A percentile compares a stretch with the other conserved stretches of the same genome.
Evolutionary conservation across 2,329 filamentous ascomycete species (phyloP).

Genomic region (Fusarium scirpi): DNA sequence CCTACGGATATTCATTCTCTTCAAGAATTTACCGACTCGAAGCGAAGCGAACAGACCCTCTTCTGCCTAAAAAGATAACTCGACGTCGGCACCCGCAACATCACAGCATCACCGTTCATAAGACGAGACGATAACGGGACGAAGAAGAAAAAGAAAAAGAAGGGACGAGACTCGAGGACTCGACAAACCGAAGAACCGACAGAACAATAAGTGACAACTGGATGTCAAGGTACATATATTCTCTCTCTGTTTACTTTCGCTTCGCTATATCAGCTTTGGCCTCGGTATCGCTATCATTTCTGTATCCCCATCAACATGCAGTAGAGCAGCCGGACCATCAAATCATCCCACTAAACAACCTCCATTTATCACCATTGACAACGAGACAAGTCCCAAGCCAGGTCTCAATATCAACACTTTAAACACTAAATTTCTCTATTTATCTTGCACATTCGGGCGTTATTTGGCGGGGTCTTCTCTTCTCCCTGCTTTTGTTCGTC

Average conservation of each 20-base stretch:
- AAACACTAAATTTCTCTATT: slow-evolving; percentile 5
- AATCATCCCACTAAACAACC: slow-evolving; percentile 27
- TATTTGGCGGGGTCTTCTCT: slow-evolving; percentile 23
- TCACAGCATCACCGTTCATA: slow-evolving; percentile 18
- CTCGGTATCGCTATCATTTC: slow-evolving; percentile 22
- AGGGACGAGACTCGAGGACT: neutral
- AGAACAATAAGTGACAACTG: slow-evolving; percentile 11
- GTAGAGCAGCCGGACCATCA: slow-evolving; percentile 8
- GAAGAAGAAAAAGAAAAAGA: neutral
- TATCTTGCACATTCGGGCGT: slow-evolving; percentile 19
- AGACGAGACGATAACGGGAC: slow-evolving; percentile 16
- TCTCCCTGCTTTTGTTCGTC: slow-evolving; percentile 26
- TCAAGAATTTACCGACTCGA: slow-evolving; percentile 44
- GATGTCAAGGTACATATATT: slow-evolving; percentile 26
- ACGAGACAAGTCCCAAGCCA: slow-evolving; percentile 31
- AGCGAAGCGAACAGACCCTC: slow-evolving; percentile 39
- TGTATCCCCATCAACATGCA: slow-evolving; percentile 32
- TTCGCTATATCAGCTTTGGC: slow-evolving; percentile 8
- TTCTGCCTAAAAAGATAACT: slow-evolving; percentile 45
- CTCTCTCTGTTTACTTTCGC: neutral
- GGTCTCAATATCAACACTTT: slow-evolving; percentile 21
- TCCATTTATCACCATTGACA: slow-evolving; percentile 32
- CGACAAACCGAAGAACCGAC: slow-evolving; percentile 17
- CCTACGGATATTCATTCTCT: slow-evolving; percentile 26
- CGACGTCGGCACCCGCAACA: slow-evolving; percentile 39